phyloP scores from a whole-genome alignment of 139 green algal species.

The Gonium pectorale region DNA sequence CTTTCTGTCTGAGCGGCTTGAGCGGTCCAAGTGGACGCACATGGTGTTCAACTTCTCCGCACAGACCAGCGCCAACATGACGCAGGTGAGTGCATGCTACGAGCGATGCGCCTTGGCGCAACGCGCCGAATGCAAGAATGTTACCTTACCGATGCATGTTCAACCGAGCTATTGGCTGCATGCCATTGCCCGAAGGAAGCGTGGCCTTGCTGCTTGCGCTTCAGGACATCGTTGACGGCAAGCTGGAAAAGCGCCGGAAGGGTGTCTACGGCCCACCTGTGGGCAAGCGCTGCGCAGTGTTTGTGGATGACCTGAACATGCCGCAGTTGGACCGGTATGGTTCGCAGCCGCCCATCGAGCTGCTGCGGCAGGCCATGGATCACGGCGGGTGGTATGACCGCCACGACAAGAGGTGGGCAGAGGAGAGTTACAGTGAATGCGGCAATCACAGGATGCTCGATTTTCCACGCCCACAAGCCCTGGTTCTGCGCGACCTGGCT shows the following conservation, averaged over 20 bases:
- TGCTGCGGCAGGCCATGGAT: conserved; percentile 76
- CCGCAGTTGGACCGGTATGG: conserved; percentile 65
- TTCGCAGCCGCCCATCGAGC: conserved; percentile 77
- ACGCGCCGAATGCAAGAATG: no score
- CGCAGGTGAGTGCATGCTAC: conserved; percentile 47
- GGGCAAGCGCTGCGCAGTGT: conserved; percentile 67
- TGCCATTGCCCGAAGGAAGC: no score
- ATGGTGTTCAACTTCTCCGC: conserved; percentile 74
- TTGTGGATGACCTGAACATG: conserved; percentile 91
- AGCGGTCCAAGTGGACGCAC: conserved; percentile 54
- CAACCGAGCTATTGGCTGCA: no score
- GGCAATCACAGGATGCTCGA: no score
- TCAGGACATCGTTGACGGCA: conserved; percentile 71
- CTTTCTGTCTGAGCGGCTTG: conserved; percentile 54
- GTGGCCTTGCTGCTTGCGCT: neutral
- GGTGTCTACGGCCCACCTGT: conserved; percentile 75
- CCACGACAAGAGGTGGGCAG: conserved; percentile 42
- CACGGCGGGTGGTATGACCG: conserved; percentile 70
- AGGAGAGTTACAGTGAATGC: no score
- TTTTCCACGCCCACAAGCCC: no score
- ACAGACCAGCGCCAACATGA: conserved; percentile 77
- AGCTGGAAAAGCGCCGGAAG: conserved; percentile 68
- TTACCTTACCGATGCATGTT: no score
- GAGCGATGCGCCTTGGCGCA: no score
- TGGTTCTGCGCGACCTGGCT: no score